These are phyloP conservation scores for Xanthoconium separans DNA, from an alignment of 1,284 basidiomycete genomes.

Conservation along the genomic window DNA sequence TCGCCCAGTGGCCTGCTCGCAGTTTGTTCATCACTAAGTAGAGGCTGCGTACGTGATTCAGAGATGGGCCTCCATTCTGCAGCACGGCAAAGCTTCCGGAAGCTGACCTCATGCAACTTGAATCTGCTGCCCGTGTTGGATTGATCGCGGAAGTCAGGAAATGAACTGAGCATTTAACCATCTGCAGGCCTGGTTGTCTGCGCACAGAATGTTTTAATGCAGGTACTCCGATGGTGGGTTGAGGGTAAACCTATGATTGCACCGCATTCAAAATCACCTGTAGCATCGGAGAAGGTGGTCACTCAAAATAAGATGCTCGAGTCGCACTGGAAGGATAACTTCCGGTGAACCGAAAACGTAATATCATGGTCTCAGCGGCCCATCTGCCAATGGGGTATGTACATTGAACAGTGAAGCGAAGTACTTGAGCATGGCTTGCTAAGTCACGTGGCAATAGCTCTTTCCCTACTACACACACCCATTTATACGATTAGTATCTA, in stretches of 20 bases:
- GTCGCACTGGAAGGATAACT: too few relatives aligned
- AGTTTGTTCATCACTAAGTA: too few relatives aligned
- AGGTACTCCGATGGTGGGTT: neutral
- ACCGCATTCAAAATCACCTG: neutral
- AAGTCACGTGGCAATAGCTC: conserved; percentile 8
- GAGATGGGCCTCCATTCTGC: too few relatives aligned
- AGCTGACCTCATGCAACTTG: neutral
- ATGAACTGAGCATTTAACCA: neutral
- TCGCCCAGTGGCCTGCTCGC: neutral
- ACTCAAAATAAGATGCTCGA: too few relatives aligned
- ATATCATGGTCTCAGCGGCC: too few relatives aligned
- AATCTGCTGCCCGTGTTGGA: neutral
- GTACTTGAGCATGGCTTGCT: too few relatives aligned
- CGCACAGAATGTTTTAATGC: neutral
- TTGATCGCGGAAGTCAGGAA: conserved; percentile 1
- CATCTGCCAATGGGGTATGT: too few relatives aligned
- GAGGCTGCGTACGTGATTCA: too few relatives aligned
- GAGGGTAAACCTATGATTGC: neutral
- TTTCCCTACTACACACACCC: neutral
- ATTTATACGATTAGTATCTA: neutral
- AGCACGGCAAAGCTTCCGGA: too few relatives aligned
- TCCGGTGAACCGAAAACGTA: too few relatives aligned
- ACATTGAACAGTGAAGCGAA: too few relatives aligned
- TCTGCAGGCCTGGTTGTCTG: neutral
- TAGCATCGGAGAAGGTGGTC: neutral